Percentiles rank a stretch among this genome's conserved stretches.
These are phyloP conservation scores for Acanthochlamys bracteata DNA, from an alignment of 106 monocot genomes.

Conservation along the genomic window DNA sequence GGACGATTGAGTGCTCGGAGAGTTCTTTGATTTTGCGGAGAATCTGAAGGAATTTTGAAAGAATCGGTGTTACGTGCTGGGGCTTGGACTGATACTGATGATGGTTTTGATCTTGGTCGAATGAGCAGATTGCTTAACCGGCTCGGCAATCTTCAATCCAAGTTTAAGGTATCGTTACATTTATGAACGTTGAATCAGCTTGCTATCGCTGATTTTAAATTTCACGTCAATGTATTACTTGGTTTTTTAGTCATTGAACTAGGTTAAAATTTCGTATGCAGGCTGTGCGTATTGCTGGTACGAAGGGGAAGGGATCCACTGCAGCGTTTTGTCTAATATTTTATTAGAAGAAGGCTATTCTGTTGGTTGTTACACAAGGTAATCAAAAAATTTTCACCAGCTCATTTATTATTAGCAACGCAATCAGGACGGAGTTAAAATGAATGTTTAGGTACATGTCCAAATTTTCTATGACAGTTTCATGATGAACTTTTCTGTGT, in stretches of 20 bases:
- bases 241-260: not conserved
- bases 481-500: too few relatives aligned
- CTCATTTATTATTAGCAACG: too few relatives aligned
- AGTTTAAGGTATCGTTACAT: slow-evolving; percentile 38
- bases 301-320: slow-evolving; percentile 97
- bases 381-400: not conserved
- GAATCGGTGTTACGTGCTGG: slow-evolving; percentile 51
- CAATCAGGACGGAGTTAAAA: not conserved
- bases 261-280: slow-evolving; percentile 6
- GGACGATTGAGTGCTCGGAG: slow-evolving; percentile 39
- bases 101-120: slow-evolving; percentile 97
- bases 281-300: slow-evolving; percentile 90
- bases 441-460: not conserved
- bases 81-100: slow-evolving; percentile 73
- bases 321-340: slow-evolving; percentile 81
- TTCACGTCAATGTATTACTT: too few relatives aligned
- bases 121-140: slow-evolving; percentile 62
- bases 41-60: slow-evolving; percentile 79
- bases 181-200: too few relatives aligned
- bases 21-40: slow-evolving; percentile 76
- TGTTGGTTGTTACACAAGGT: slow-evolving; percentile 96
- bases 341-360: slow-evolving; percentile 65
- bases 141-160: slow-evolving; percentile 65
- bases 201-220: not conserved
- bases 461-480: too few relatives aligned